Percentiles rank a stretch among this genome's conserved stretches.
These are phyloP conservation scores for Terfezia claveryi DNA, from an alignment of 495 filamentous ascomycete species.

Conservation along the genomic window DNA sequence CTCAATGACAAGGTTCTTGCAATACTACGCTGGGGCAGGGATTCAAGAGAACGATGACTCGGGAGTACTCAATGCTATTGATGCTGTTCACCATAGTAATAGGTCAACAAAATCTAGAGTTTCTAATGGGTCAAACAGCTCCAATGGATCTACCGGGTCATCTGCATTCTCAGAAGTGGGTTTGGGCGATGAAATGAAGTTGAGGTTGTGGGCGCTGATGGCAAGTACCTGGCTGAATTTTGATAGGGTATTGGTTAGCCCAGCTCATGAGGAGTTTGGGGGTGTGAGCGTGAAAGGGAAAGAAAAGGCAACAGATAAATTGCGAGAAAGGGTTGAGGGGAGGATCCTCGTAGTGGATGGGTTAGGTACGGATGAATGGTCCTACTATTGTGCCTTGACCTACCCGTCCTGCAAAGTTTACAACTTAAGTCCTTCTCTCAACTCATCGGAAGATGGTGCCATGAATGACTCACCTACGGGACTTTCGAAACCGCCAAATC, in stretches of 20 bases:
- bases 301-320: conserved; percentile 20
- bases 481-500: conserved; percentile 51
- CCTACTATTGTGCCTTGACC: conserved; percentile 83
- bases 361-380: conserved; percentile 85
- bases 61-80: not conserved
- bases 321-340: conserved; percentile 33
- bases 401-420: conserved; percentile 74
- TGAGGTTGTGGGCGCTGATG: conserved; percentile 33
- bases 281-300: conserved; percentile 13
- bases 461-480: conserved; percentile 16
- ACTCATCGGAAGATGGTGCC: conserved; percentile 21
- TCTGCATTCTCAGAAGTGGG: not conserved
- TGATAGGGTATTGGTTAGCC: conserved; percentile 83
- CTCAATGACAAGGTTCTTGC: not conserved
- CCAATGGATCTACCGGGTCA: conserved; percentile 5
- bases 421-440: conserved; percentile 32
- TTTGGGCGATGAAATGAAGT: conserved; percentile 14
- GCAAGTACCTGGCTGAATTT: conserved; percentile 80
- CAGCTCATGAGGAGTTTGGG: conserved; percentile 57
- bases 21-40: not conserved
- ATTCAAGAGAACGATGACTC: not conserved
- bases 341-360: conserved; percentile 78
- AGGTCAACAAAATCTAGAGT: not conserved
- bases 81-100: not conserved
- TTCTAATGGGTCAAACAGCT: conserved; percentile 7